Evolutionary conservation across 2,329 filamentous ascomycete species (phyloP).

Genomic region (Ascosphaera apis): DNA sequence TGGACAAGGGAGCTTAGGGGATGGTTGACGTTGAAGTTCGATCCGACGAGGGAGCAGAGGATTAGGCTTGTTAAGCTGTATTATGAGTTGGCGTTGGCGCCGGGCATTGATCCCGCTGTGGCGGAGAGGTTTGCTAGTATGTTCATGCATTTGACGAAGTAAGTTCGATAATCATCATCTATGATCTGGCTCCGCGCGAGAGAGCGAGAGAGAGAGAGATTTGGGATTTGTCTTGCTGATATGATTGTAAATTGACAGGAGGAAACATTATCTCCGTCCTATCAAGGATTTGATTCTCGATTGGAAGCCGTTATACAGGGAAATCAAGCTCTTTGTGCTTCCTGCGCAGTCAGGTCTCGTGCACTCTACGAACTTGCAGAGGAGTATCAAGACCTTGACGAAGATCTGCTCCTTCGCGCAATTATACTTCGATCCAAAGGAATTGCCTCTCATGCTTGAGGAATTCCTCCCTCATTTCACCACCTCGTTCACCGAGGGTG

Average conservation of each 20-base stretch:
- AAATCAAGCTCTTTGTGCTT: slow-evolving; percentile 73
- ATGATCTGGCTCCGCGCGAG: no score
- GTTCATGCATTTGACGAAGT: slow-evolving; percentile 93
- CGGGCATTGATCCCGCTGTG: slow-evolving; percentile 59
- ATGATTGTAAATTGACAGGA: slow-evolving; percentile 29
- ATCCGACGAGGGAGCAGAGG: slow-evolving; percentile 66
- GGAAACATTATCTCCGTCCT: slow-evolving; percentile 85
- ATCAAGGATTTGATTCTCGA: slow-evolving; percentile 76
- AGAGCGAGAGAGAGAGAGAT: no score
- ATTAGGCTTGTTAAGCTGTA: slow-evolving; percentile 74
- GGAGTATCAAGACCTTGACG: slow-evolving; percentile 49
- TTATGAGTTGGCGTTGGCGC: slow-evolving; percentile 78
- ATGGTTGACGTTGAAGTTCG: slow-evolving; percentile 94
- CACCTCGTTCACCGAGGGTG: slow-evolving; percentile 74
- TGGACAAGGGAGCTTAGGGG: slow-evolving; percentile 92
- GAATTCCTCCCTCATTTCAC: slow-evolving; percentile 75
- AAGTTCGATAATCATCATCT: no score
- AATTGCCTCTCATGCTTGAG: slow-evolving; percentile 59
- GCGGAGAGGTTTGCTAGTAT: slow-evolving; percentile 88
- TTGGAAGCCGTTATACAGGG: slow-evolving; percentile 81
- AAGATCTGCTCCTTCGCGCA: slow-evolving; percentile 82
- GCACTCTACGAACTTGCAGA: slow-evolving; percentile 37
- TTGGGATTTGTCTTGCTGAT: no score
- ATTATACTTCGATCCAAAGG: slow-evolving; percentile 73
- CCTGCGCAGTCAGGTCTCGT: slow-evolving; percentile 53